phyloP scores from a whole-genome alignment of 2,329 filamentous ascomycete species.

The Ceratocystis variospora region DNA sequence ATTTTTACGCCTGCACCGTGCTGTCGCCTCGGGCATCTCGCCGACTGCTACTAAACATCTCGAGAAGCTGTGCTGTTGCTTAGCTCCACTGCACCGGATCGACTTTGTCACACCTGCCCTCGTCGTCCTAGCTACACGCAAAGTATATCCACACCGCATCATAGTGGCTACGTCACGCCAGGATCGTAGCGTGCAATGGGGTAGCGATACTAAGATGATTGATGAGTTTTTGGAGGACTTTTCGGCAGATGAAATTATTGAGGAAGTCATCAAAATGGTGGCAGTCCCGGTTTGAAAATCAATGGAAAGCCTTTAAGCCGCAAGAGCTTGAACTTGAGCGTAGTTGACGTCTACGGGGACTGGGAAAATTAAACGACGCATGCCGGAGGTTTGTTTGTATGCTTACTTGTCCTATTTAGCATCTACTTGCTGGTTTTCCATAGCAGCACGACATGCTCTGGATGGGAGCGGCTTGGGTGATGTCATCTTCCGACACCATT shows the following conservation, averaged over 20 bases:
- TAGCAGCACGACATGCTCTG: no score
- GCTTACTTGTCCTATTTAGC: no score
- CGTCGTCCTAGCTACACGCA: constrained; percentile 66
- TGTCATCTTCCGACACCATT: no score
- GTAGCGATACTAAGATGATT: constrained; percentile 61
- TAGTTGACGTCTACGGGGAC: no score
- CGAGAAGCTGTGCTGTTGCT: constrained; percentile 50
- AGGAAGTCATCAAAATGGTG: constrained; percentile 47
- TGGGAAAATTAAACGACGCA: no score
- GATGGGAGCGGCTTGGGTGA: no score
- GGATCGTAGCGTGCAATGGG: constrained; percentile 88
- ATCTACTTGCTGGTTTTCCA: no score
- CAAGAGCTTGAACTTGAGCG: no score
- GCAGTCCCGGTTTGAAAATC: constrained; percentile 32
- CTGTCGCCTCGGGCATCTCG: constrained; percentile 64
- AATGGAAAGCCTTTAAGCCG: no score
- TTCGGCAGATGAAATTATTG: constrained; percentile 48
- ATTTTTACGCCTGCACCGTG: constrained; percentile 78
- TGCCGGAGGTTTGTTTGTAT: no score
- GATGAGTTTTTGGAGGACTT: constrained; percentile 49
- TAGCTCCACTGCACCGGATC: constrained; percentile 70
- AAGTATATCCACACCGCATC: constrained; percentile 80
- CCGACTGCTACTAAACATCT: constrained; percentile 69
- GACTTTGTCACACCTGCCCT: constrained; percentile 74
- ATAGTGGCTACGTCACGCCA: constrained; percentile 51